A percentile compares a stretch with the other conserved stretches of the same genome.
phyloP scores from a whole-genome alignment of 106 monocot species.

The Allium cepa region DNA sequence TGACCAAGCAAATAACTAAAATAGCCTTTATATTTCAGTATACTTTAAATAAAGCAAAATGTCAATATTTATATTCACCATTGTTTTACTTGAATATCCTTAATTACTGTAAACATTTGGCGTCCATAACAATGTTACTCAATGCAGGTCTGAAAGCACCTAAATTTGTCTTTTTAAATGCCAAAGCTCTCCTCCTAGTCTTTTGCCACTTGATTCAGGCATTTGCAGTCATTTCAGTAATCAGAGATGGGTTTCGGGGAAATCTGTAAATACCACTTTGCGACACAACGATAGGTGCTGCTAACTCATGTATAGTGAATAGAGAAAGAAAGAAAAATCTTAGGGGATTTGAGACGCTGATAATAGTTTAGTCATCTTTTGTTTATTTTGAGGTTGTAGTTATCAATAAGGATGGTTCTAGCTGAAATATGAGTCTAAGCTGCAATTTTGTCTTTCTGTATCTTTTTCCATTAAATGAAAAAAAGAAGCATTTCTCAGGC shows the following conservation, averaged over 20 bases:
- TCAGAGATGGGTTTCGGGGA: neutral
- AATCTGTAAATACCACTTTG: slow-evolving; percentile 9
- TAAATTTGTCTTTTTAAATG: neutral
- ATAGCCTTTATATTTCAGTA: neutral
- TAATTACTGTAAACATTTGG: neutral
- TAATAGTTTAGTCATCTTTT: too few species aligned
- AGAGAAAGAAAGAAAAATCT: neutral
- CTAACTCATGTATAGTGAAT: slow-evolving; percentile 5
- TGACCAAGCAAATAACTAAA: too few species aligned
- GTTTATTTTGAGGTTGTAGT: too few species aligned
- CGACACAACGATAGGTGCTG: slow-evolving; percentile 6
- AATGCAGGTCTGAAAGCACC: neutral
- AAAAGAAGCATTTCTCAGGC: too few species aligned
- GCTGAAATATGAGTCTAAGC: too few species aligned
- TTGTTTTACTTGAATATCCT: neutral
- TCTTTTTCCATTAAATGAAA: too few species aligned
- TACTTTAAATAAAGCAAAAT: neutral
- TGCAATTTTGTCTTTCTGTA: too few species aligned
- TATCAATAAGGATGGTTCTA: too few species aligned
- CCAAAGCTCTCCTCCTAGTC: neutral
- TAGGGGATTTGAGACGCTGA: too few species aligned
- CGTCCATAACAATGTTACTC: neutral
- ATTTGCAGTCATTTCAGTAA: neutral
- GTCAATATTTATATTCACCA: neutral
- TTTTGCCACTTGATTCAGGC: neutral